These are phyloP conservation scores for Blastosporella zonata DNA, from an alignment of 1,284 basidiomycete species.

Conservation along the genomic window DNA sequence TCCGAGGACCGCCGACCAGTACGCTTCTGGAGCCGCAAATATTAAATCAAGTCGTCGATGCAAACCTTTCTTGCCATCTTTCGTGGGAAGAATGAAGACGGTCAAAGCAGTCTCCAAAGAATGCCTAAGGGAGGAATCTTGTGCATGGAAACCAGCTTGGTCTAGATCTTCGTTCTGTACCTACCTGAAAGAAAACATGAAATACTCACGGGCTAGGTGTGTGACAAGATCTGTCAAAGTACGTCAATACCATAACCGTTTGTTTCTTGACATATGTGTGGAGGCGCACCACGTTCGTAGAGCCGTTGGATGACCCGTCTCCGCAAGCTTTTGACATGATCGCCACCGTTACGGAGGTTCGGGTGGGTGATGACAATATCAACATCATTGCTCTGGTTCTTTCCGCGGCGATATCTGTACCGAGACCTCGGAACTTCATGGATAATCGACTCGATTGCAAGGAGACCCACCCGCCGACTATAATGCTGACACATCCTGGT, in stretches of 20 bases:
- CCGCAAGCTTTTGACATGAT: constrained; percentile 49
- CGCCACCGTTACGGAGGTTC: constrained; percentile 37
- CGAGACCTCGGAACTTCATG: not conserved
- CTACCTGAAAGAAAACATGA: not conserved
- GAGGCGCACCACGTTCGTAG: constrained; percentile 45
- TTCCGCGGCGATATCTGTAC: constrained; percentile 72
- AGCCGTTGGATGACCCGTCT: constrained; percentile 50
- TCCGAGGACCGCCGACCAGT: constrained; percentile 78
- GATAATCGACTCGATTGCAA: too few relatives aligned
- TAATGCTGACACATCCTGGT: constrained; percentile 58
- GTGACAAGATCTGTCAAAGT: constrained; percentile 51
- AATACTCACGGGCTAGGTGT: constrained; percentile 61
- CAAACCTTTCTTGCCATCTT: constrained; percentile 28
- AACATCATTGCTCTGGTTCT: constrained; percentile 68
- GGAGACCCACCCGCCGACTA: constrained; percentile 64
- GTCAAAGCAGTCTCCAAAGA: constrained; percentile 70
- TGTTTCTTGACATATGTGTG: not conserved
- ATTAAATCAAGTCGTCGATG: constrained; percentile 74
- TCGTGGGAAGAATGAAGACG: constrained; percentile 57
- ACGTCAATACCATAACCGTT: not conserved
- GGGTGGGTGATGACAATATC: constrained; percentile 78
- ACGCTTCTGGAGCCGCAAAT: constrained; percentile 62
- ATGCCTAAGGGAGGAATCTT: constrained; percentile 55
- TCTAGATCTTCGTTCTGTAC: constrained; percentile 35
- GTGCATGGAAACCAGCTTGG: constrained; percentile 54